Evolutionary conservation across 768 basidiomycete species (phyloP).

Genomic region (Mycena rosella): DNA sequence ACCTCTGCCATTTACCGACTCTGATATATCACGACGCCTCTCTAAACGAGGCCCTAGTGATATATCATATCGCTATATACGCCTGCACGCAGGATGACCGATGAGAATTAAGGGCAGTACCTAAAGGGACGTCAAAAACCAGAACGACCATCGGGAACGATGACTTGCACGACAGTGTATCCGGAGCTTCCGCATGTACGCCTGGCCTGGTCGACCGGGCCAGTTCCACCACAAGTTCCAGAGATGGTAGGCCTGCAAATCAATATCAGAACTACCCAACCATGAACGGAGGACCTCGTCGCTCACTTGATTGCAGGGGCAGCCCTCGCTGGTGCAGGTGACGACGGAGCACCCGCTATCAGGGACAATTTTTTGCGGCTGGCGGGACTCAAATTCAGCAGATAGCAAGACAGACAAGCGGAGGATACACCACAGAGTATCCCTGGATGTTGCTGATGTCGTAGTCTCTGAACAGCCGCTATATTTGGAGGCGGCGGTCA

Average conservation of each 20-base stretch:
- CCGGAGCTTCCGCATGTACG: neutral
- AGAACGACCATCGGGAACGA: neutral
- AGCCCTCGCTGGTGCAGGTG: constrained; percentile 26
- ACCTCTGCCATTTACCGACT: too few species aligned
- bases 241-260: constrained; percentile 19
- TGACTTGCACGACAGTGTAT: constrained; percentile 18
- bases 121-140: neutral
- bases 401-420: neutral
- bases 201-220: constrained; percentile 22
- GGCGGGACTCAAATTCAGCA: neutral
- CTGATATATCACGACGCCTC: too few species aligned
- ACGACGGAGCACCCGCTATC: constrained; percentile 11
- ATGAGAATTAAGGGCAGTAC: neutral
- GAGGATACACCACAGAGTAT: constrained; percentile 24
- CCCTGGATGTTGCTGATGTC: constrained; percentile 36
- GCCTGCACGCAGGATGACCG: too few species aligned
- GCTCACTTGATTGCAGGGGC: constrained; percentile 26
- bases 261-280: neutral
- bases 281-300: neutral
- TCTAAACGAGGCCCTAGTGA: too few species aligned
- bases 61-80: too few species aligned
- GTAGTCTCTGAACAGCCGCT: constrained; percentile 30
- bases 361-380: constrained; percentile 26
- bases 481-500: too few species aligned
- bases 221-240: constrained; percentile 25